Evolutionary conservation across 441 rosid genomes (phyloP).

Genomic region (Mallotus japonicus): DNA sequence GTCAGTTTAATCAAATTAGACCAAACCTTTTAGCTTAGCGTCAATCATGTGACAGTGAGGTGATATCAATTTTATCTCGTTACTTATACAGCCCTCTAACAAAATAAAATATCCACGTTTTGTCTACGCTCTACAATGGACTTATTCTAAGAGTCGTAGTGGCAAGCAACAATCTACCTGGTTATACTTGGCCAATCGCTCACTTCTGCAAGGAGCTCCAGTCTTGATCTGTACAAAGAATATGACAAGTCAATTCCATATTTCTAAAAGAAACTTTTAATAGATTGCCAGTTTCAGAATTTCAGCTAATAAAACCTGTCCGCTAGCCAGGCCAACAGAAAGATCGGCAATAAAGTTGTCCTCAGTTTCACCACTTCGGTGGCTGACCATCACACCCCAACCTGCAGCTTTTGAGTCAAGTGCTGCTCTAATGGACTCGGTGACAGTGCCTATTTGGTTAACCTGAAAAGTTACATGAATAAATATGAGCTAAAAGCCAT

Average conservation of each 20-base stretch:
- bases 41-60: no score
- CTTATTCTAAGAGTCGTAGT: neutral
- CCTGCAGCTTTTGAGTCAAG: slow-evolving; percentile 96
- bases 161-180: slow-evolving; percentile 50
- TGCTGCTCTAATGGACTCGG: slow-evolving; percentile 89
- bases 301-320: slow-evolving; percentile 60
- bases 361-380: slow-evolving; percentile 97
- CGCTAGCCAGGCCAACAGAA: slow-evolving; percentile 88
- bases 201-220: slow-evolving; percentile 96
- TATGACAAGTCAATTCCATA: slow-evolving; percentile 16
- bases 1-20: neutral
- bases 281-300: slow-evolving; percentile 6
- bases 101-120: neutral
- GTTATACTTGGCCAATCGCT: slow-evolving; percentile 91
- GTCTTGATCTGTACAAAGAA: slow-evolving; percentile 72
- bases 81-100: neutral
- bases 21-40: neutral
- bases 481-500: slow-evolving; percentile 7
- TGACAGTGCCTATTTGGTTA: slow-evolving; percentile 94
- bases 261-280: neutral
- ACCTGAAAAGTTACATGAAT: slow-evolving; percentile 47
- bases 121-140: neutral
- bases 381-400: slow-evolving; percentile 99
- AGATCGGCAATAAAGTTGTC: slow-evolving; percentile 94
- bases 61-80: neutral